Percentiles rank a stretch among this genome's conserved stretches.
Evolutionary conservation across 257 asterid genomes (phyloP).

Genomic region (Catharanthus roseus): DNA sequence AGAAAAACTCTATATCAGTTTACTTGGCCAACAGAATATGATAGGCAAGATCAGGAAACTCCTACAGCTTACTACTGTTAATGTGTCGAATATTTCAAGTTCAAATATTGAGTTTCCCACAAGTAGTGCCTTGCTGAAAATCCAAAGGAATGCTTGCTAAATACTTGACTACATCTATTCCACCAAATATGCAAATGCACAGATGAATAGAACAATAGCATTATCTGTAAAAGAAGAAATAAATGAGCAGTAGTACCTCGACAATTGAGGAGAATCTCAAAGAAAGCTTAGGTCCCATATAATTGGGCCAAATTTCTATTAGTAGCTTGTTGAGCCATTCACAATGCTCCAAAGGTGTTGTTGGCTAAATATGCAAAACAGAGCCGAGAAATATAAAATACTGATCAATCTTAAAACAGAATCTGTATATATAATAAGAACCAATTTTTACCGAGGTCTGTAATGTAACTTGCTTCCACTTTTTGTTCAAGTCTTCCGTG

Average conservation of each 20-base stretch:
- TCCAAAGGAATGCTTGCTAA: too few species aligned
- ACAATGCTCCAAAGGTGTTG: conserved; percentile 91
- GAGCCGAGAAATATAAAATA: neutral
- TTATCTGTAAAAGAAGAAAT: neutral
- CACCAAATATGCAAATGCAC: neutral
- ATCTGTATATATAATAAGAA: conserved; percentile 4
- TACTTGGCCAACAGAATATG: neutral
- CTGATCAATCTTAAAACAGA: neutral
- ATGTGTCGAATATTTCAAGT: too few species aligned
- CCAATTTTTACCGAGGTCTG: conserved; percentile 50
- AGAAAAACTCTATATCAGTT: neutral
- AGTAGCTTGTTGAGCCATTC: conserved; percentile 94
- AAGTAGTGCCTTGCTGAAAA: too few species aligned
- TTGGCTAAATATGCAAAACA: conserved; percentile 40
- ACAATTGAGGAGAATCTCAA: conserved; percentile 73
- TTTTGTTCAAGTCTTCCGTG: conserved; percentile 79
- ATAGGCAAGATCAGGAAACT: neutral
- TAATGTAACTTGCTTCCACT: conserved; percentile 76
- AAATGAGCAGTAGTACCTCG: conserved; percentile 51
- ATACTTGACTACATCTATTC: neutral
- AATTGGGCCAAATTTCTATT: conserved; percentile 72
- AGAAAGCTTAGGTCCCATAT: conserved; percentile 74
- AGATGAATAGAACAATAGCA: neutral
- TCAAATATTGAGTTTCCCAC: too few species aligned
- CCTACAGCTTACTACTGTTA: neutral